Evolutionary conservation across 2,329 filamentous ascomycete genomes (phyloP), one percentile per base, ranked within the genome.

Genomic region (Nigrospora oryzae): DNA sequence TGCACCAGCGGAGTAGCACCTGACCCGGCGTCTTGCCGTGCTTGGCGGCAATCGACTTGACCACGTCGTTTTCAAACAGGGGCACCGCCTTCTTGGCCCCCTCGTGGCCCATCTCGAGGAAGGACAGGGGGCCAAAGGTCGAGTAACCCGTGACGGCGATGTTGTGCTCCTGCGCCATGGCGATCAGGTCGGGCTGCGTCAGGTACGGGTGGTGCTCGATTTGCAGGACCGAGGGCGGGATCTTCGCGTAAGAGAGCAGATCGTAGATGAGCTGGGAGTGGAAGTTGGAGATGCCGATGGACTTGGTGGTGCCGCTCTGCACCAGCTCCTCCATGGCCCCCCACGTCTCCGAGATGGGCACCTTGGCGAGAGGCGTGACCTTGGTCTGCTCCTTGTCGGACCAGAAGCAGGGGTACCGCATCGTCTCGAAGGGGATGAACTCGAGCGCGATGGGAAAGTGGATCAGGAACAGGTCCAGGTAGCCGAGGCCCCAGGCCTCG

Each of bases 201-300:
- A 83, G 69, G 67, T 83, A 94, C 23, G 88, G 88, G 75, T 94
- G 88, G 69, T 91, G 86, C 74, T 94, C 88, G 63, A 94, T 83
- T 73, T 94, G 89, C 51, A 93, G 79, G 34, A 84, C 83, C 40
- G 86, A 83, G 5, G 86, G 84, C 33, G 73, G 74, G 65, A 89
- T 77, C 58, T 78, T 80, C 53, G 86, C 86, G 66, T 89, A 88
- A 56, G 84, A 80, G 60, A 91, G 74, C 48, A 90, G 69, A 64
- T 94, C 88, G 63, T 90, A 83, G 58, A 94, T 67, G 49, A 87
- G 71, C 64, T 86, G 78, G 34, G 77, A 76, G 64, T 84, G 83
- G 77, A 89, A 91, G 75, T 94, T 94, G 69, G 79, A 84, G 53
- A 94, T 75, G 49, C 88, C 88, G 59, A 94, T 90, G 66, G 78